A percentile compares a stretch with the other conserved stretches of the same genome.
Evolutionary conservation across 345 rosid genomes (phyloP).

Genomic region (Euclidium syriacum): DNA sequence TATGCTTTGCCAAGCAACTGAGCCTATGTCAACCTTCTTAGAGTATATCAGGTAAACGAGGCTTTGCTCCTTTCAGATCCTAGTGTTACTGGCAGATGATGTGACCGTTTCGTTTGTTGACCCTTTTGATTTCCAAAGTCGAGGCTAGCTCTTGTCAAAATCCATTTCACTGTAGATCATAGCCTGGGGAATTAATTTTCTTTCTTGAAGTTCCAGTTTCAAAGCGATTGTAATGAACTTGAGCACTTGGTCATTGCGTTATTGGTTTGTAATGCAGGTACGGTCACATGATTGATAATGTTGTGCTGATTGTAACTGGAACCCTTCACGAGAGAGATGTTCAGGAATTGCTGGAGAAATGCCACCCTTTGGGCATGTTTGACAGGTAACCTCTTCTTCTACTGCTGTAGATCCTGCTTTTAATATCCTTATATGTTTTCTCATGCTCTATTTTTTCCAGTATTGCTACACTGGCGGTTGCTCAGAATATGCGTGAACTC

Average conservation of each 20-base stretch:
- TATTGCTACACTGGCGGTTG: conserved; percentile 97
- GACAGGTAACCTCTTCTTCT: conserved; percentile 73
- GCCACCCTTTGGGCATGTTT: conserved; percentile 99
- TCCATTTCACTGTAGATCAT: too few relatives aligned
- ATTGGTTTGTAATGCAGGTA: conserved; percentile 61
- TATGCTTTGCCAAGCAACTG: conserved; percentile 95
- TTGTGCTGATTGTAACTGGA: conserved; percentile 96
- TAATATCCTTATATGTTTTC: not conserved
- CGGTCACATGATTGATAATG: conserved; percentile 99
- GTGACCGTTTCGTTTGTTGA: too few relatives aligned
- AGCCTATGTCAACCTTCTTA: conserved; percentile 89
- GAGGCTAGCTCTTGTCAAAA: too few relatives aligned
- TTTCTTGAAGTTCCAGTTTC: too few relatives aligned
- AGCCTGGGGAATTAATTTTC: too few relatives aligned
- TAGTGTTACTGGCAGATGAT: too few relatives aligned
- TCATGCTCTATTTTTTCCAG: conserved; percentile 33
- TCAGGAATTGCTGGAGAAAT: conserved; percentile 90
- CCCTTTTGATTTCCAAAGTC: too few relatives aligned
- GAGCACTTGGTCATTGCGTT: too few relatives aligned
- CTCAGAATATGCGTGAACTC: conserved; percentile 98
- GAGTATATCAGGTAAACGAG: conserved; percentile 85
- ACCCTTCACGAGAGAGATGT: conserved; percentile 99
- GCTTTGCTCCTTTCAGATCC: too few relatives aligned
- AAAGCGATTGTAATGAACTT: too few relatives aligned
- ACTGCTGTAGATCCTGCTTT: too few relatives aligned